Base-by-base conservation (phyloP, 2,329 filamentous ascomycete genomes). In the Sporothrix pseudoabietina region DNA sequence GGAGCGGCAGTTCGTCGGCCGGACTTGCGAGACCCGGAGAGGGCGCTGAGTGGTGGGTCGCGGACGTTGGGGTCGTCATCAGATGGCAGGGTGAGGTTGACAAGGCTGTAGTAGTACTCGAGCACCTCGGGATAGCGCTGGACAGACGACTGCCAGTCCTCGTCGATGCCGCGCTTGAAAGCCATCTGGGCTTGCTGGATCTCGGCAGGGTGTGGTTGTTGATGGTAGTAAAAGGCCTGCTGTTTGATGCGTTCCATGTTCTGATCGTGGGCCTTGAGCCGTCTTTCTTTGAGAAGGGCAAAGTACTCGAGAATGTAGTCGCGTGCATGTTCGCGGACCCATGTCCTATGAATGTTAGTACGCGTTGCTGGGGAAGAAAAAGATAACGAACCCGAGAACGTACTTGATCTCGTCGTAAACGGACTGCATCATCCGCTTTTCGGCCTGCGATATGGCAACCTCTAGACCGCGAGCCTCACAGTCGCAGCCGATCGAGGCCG, bases 101-200 rank as follows among this genome's bases (percentile, higher is more conserved):
- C 90, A 52, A 94, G 83, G 74, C 88, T 85, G 81, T 91, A 94
- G 79, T 92, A 94, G 81, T 94, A 94, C 81, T 94, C 90, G 72
- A 95, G 84, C n/a, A 94, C 90, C 79, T 94, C 91, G 4, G 92
- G 92, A 77, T 94, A 95, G 72, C 90, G 87, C 77, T 93, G 88
- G 54, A 94, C 92, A 66, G 90, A 91, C 41, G 88, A 85, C 78
- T 90, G 88, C 92, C 92, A 95, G 82, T 94, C 92, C 75, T 92
- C 90, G 78, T 94, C 91, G 78, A 94, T 91, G 75, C 91, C 91
- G 69, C 88, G 87, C 81, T 93, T 93, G 75, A 93, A 85, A 68
- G 87, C 85, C 19, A 85, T 85, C 78, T 93, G 87, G 32, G 91
- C 91, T 73, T 87, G 86, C 54, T 86, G 83, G 71, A 94, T 87